Evolutionary conservation across 2,329 filamentous ascomycete genomes (phyloP).

Genomic region (Cercospora sojina): DNA sequence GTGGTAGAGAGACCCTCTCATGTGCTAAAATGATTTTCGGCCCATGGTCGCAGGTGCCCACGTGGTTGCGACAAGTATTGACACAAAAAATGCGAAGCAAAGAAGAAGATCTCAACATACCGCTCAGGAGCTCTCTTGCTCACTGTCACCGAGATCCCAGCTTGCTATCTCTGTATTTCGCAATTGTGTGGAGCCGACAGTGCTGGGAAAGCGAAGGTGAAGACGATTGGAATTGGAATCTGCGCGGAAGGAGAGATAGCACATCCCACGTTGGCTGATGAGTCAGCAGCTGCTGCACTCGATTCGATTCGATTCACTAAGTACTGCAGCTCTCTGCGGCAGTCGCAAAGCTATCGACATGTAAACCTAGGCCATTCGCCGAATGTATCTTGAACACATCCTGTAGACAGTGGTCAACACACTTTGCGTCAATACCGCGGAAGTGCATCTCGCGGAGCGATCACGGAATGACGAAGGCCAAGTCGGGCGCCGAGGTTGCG

Average conservation of each 20-base stretch:
- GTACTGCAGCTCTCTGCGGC: not conserved
- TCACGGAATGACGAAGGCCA: slow-evolving; percentile 2
- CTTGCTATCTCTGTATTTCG: not conserved
- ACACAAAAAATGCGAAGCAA: not conserved
- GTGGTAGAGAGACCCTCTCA: not conserved
- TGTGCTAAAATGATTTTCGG: not conserved
- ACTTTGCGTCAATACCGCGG: not conserved
- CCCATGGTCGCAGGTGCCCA: not conserved
- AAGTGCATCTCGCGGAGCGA: not conserved
- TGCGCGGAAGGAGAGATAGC: not conserved
- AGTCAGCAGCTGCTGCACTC: not conserved
- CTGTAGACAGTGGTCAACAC: not conserved
- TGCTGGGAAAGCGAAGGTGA: not conserved
- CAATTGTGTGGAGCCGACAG: not conserved
- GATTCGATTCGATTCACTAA: not conserved
- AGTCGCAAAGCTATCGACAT: not conserved
- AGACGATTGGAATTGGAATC: not conserved
- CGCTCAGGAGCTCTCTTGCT: not conserved
- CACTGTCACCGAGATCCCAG: not conserved
- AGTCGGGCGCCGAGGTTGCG: not conserved
- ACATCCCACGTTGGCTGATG: not conserved
- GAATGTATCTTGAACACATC: not conserved
- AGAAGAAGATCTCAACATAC: not conserved
- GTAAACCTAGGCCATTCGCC: not conserved
- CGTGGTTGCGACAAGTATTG: not conserved